Percentiles rank a stretch among this genome's conserved stretches.
Evolutionary conservation across 169 alveolate genomes (phyloP).

Genomic region (Cryptosporidium viatorum): DNA sequence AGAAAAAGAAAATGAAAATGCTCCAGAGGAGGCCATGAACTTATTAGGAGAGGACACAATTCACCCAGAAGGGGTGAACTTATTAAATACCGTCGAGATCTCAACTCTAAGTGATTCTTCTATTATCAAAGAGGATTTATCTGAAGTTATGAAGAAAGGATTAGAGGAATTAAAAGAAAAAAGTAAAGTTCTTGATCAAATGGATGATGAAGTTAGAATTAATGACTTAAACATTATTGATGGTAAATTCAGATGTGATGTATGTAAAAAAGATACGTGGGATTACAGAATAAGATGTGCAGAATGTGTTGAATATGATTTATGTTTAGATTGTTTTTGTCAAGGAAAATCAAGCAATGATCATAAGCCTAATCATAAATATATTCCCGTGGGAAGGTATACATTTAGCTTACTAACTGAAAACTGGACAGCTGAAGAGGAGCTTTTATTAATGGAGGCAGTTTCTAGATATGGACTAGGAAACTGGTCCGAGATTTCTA

Average conservation of each 20-base stretch:
- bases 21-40: constrained; percentile 61
- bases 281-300: constrained; percentile 88
- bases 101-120: constrained; percentile 44
- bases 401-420: constrained; percentile 85
- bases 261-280: constrained; percentile 72
- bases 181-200: neutral
- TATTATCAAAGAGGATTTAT: constrained; percentile 36
- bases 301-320: constrained; percentile 89
- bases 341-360: constrained; percentile 86
- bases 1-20: constrained; percentile 7
- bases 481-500: constrained; percentile 85
- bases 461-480: constrained; percentile 91
- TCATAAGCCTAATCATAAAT: constrained; percentile 86
- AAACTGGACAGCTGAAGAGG: constrained; percentile 93
- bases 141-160: constrained; percentile 22
- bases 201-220: neutral
- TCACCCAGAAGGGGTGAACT: constrained; percentile 34
- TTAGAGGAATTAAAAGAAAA: constrained; percentile 15
- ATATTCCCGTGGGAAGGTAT: constrained; percentile 90
- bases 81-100: constrained; percentile 46
- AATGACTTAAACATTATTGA: constrained; percentile 56
- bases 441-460: constrained; percentile 88
- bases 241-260: constrained; percentile 74
- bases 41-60: constrained; percentile 48
- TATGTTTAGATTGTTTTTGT: constrained; percentile 89